Base-by-base conservation (phyloP, 495 filamentous ascomycete genomes). In the Penicillium cosmopolitanum region DNA sequence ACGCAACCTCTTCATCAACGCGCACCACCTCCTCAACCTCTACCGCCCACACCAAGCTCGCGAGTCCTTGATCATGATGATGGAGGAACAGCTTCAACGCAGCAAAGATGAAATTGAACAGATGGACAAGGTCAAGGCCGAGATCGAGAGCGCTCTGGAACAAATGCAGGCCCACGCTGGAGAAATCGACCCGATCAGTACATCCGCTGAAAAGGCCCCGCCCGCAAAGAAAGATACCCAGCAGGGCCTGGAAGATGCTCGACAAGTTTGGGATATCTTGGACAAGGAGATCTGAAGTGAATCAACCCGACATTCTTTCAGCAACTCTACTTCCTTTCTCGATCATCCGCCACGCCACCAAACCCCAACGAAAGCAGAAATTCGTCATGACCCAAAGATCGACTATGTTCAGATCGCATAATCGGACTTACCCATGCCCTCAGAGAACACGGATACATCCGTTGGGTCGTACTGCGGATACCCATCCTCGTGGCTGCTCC, bases 1-100 rank as follows among this genome's bases (percentile, higher is more conserved):
- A n/a, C 80, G 86, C 63, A 89, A 85, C 23, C 65, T 97, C 4
- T 87, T 94, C 56, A 85, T 92, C 66, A 97, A 98, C 73, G 88
- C 93, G 53, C 91, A 97, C 70, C 89, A 93, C 61, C 82, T 94
- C 18, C 83, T 97, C 50, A 98, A 98, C 71, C 87, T 95, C 57
- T 98, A 97, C 72, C 87, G 95, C 21, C 96, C 95, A 3, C 95
- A 98, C 72, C 96, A 98, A 73, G 93, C 93, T 23, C 79, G 95
- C 38, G 96, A 98, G 75, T 92, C 87, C 31, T 77, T 98, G 44
- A 96, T 97, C 25, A 70, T 87, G 67, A 85, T 95, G 82, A 95
- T 98, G 93, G 92, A 97, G 75, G 89, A 91, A 64, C 89, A 95
- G 69, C 71, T 97, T 35, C 85, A 89, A 60, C 80, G 77, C 59